These are phyloP conservation scores for Tricholomella constricta DNA, from an alignment of 768 basidiomycete genomes.

Conservation along the genomic window DNA sequence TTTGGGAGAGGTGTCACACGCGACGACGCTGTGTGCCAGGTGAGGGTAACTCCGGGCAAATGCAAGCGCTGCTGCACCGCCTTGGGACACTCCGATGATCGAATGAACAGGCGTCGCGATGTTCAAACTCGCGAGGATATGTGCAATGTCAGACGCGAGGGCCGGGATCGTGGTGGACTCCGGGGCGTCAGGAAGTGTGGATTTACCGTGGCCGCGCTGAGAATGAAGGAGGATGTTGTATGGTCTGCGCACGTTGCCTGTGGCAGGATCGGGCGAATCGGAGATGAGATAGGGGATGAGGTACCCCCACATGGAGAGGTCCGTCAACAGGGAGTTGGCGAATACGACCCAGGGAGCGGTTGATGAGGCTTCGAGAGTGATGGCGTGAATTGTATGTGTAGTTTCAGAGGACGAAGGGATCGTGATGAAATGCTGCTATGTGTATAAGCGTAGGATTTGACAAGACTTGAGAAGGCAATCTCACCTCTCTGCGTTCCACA, in stretches of 20 bases:
- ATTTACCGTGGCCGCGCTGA: slow-evolving; percentile 53
- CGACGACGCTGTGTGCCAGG: slow-evolving; percentile 42
- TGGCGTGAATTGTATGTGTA: slow-evolving; percentile 41
- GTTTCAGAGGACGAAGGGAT: slow-evolving; percentile 33
- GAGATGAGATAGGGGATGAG: slow-evolving; percentile 43
- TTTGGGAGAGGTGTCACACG: slow-evolving; percentile 47
- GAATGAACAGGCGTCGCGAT: slow-evolving; percentile 43
- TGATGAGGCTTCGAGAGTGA: slow-evolving; percentile 40
- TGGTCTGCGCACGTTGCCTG: slow-evolving; percentile 19
- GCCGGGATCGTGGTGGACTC: slow-evolving; percentile 40
- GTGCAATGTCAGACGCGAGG: slow-evolving; percentile 46
- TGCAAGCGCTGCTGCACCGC: slow-evolving; percentile 51
- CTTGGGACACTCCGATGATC: slow-evolving; percentile 56
- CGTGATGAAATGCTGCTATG: slow-evolving; percentile 39
- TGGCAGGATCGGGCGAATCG: slow-evolving; percentile 10
- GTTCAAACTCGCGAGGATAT: slow-evolving; percentile 35
- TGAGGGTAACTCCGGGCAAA: slow-evolving; percentile 40
- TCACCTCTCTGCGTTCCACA: slow-evolving; percentile 45
- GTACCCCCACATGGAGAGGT: slow-evolving; percentile 49
- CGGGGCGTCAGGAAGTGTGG: slow-evolving; percentile 32
- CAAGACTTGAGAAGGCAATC: neutral
- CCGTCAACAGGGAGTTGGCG: slow-evolving; percentile 51
- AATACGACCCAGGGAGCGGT: slow-evolving; percentile 54
- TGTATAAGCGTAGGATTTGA: neutral
- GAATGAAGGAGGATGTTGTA: slow-evolving; percentile 54